phyloP scores from a whole-genome alignment of 176 grass and related monocot genomes.

The Ampelocalamus luodianensis region DNA sequence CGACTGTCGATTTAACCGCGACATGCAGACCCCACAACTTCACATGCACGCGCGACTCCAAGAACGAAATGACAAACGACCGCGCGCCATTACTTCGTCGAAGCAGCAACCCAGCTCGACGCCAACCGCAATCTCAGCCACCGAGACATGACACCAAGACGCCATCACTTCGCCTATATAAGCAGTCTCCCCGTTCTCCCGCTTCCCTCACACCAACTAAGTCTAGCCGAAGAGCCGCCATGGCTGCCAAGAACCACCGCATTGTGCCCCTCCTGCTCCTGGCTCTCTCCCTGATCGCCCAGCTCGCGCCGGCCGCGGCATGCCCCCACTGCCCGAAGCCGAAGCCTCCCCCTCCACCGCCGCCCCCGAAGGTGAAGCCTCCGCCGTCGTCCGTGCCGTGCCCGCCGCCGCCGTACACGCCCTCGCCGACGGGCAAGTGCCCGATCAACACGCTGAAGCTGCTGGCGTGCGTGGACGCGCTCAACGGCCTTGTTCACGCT shows the following conservation, averaged over 20 bases:
- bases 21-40: slow-evolving; percentile 18
- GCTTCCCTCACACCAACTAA: slow-evolving; percentile 21
- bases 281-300: slow-evolving; percentile 17
- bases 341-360: slow-evolving; percentile 23
- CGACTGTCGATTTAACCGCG: slow-evolving; percentile 21
- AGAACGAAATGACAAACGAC: neutral
- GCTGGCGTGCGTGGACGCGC: slow-evolving; percentile 72
- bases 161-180: slow-evolving; percentile 47
- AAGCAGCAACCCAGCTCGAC: slow-evolving; percentile 19
- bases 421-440: slow-evolving; percentile 58
- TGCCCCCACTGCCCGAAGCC: slow-evolving; percentile 63
- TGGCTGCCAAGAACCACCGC: slow-evolving; percentile 35
- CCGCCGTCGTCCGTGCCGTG: slow-evolving; percentile 41
- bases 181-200: neutral
- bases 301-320: slow-evolving; percentile 45
- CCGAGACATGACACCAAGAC: neutral
- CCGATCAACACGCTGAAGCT: slow-evolving; percentile 82
- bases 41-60: slow-evolving; percentile 12
- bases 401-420: slow-evolving; percentile 29
- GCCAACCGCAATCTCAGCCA: slow-evolving; percentile 44
- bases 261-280: slow-evolving; percentile 37
- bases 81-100: neutral
- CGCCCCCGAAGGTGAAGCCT: slow-evolving; percentile 34
- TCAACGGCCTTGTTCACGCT: slow-evolving; percentile 60
- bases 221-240: neutral